A percentile compares a stretch with the other conserved stretches of the same genome.
These are phyloP conservation scores for Protomyces gravidus DNA, from an alignment of 1,139 yeast genomes.

Conservation along the genomic window DNA sequence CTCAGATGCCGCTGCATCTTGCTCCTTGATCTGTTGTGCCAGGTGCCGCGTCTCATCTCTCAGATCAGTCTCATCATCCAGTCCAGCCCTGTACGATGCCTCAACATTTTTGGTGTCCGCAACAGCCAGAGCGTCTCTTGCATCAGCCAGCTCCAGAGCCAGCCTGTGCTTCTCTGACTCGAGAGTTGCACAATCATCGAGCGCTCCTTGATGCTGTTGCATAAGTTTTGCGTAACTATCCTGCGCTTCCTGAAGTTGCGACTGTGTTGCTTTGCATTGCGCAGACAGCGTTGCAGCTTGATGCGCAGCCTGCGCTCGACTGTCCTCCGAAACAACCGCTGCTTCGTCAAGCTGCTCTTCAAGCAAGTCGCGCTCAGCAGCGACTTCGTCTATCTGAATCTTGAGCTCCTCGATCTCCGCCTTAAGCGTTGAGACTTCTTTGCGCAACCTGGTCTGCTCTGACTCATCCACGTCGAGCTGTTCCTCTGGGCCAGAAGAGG, in stretches of 20 bases:
- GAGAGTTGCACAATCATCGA: background rate
- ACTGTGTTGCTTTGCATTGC: background rate
- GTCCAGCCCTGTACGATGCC: background rate
- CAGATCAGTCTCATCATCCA: background rate
- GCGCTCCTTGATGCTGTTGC: background rate
- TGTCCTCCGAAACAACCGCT: background rate
- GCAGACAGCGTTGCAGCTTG: background rate
- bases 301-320: conserved; percentile 1
- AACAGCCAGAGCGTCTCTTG: conserved; percentile 19
- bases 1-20: background rate
- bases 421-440: conserved; percentile 1
- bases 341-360: conserved; percentile 18
- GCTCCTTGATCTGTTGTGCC: conserved; percentile 13
- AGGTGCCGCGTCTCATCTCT: conserved; percentile 14
- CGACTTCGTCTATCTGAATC: conserved; percentile 22
- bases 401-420: background rate
- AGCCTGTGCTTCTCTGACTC: conserved; percentile 1
- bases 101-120: conserved; percentile 12
- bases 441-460: conserved; percentile 7
- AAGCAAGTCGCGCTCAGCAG: conserved; percentile 16
- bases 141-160: conserved; percentile 14
- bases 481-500: conserved; percentile 1
- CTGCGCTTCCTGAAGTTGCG: background rate
- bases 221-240: background rate
- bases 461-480: conserved; percentile 1